Evolutionary conservation across 2,329 filamentous ascomycete genomes (phyloP).

Genomic region (Plenodomus lindquistii): DNA sequence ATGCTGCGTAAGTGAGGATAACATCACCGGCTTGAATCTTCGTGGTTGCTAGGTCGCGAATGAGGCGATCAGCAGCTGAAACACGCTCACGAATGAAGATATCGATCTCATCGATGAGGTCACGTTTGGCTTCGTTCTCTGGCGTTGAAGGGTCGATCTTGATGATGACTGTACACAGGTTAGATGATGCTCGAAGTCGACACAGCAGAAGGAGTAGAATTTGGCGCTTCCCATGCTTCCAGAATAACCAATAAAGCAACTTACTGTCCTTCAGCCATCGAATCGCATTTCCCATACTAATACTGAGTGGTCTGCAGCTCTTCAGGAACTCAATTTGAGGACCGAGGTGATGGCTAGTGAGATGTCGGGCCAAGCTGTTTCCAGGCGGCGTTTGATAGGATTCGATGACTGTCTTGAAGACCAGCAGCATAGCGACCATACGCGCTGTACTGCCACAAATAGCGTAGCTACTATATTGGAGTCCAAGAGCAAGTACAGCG

Average conservation of each 20-base stretch:
- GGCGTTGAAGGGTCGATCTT: slow-evolving; percentile 85
- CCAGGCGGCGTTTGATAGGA: slow-evolving; percentile 88
- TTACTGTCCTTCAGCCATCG: slow-evolving; percentile 79
- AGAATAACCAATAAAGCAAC: slow-evolving; percentile 1
- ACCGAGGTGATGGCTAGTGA: slow-evolving; percentile 87
- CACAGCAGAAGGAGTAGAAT: background rate
- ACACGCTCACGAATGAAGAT: slow-evolving; percentile 89
- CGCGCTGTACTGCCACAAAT: slow-evolving; percentile 88
- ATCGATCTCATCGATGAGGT: slow-evolving; percentile 80
- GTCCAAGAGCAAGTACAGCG: slow-evolving; percentile 78
- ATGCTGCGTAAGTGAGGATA: slow-evolving; percentile 84
- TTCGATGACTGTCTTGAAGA: slow-evolving; percentile 89
- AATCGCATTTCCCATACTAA: slow-evolving; percentile 96
- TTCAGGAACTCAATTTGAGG: slow-evolving; percentile 95
- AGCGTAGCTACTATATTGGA: slow-evolving; percentile 87
- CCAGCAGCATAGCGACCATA: slow-evolving; percentile 82
- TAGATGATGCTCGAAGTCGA: background rate
- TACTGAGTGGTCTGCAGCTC: slow-evolving; percentile 91
- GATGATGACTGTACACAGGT: slow-evolving; percentile 64
- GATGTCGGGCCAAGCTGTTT: slow-evolving; percentile 84
- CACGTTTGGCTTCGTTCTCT: slow-evolving; percentile 79
- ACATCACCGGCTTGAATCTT: slow-evolving; percentile 80
- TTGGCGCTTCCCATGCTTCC: background rate
- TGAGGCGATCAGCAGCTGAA: slow-evolving; percentile 82
- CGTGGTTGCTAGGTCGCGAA: slow-evolving; percentile 73